Evolutionary conservation across 2,329 filamentous ascomycete species (phyloP), one percentile per base, ranked within the genome.

Genomic region (Metarhizium sp.): DNA sequence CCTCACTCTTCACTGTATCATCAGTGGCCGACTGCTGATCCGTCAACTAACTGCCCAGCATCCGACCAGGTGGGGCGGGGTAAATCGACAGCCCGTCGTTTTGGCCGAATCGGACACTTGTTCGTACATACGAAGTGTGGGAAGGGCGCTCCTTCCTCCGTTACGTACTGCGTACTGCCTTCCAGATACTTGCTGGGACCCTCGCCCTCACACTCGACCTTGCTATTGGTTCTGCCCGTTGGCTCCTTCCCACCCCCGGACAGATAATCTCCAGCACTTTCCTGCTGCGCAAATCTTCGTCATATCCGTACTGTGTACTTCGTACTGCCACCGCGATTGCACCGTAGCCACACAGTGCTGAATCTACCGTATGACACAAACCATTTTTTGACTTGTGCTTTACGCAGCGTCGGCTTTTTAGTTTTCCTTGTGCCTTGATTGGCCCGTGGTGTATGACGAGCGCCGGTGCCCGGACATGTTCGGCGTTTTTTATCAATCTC

Each of bases 401-500:
- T 6, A 16, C 52, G 10, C 32, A 34, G 51, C 16, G 29, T 30
- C 29, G 51, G 42, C 46, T 54, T 54, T 43, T 43, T 34, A 20
- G 18, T 32, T 43, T 54, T 48, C 52, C 16, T 54, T 48, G 46
- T 10, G 30, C 30, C 18, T 20, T 54, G 52, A 53, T 53, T 53
- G 52, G 52, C 34, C 36, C 43, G 18, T 14, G 8, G 18, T 6
- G 43, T 16, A 16, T 8, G 16, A 46, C 45, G 6, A 53, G n/a
- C 18, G 51, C 51, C 51, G 51, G 40, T 20, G 38, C 14, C 51
- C 42, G 51, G 51, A 53, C 51, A n/a, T 46, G 51, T 13, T 53
- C 40, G 51, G 40, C 29, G 6, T 53, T 30, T 29, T 53, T 52
- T 52, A 55, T 55, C 50, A 52, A 52, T 55, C 54, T 55, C 25